Percentiles rank a stretch among this genome's conserved stretches.
Conservation (phyloP, 2,329 filamentous ascomycete genomes). For the Hymenoscyphus infarciens region DNA sequence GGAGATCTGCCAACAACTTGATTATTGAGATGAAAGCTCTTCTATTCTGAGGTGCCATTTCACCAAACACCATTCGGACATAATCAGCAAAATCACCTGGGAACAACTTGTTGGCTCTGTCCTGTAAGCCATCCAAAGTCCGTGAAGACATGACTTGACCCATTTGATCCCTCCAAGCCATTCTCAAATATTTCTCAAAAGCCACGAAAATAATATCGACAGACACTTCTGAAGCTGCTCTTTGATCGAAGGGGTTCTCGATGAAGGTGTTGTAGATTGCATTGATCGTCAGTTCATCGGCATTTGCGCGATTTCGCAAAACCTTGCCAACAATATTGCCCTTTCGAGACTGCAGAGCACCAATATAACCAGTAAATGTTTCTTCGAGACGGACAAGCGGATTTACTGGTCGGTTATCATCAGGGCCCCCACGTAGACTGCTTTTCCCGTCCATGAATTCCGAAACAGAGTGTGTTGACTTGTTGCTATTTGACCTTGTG, state of each 20-base stretch:
- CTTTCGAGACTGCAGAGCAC: conserved; percentile 78
- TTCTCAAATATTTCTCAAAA: conserved; percentile 87
- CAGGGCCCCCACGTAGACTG: conserved; percentile 39
- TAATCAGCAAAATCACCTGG: conserved; percentile 71
- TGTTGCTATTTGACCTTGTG: conserved; percentile 30
- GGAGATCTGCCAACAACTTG: conserved; percentile 78
- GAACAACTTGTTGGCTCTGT: conserved; percentile 60
- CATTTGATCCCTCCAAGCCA: conserved; percentile 86
- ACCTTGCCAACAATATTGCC: conserved; percentile 80
- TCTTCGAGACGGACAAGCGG: conserved; percentile 75
- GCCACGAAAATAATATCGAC: conserved; percentile 85
- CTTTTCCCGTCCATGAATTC: conserved; percentile 30
- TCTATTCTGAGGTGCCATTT: conserved; percentile 66
- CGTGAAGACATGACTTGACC: conserved; percentile 75
- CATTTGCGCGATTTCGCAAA: conserved; percentile 64
- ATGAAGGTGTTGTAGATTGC: conserved; percentile 86
- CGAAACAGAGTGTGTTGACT: conserved; percentile 29
- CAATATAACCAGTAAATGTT: conserved; percentile 77
- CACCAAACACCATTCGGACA: conserved; percentile 59
- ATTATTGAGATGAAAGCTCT: conserved; percentile 81
- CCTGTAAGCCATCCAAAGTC: conserved; percentile 71
- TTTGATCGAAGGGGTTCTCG: conserved; percentile 75
- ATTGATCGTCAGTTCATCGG: conserved; percentile 78
- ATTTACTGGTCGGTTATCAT: conserved; percentile 57
- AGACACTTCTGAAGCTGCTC: conserved; percentile 69